Evolutionary conservation across 2,329 filamentous ascomycete genomes (phyloP).

Genomic region (Ceratocystis albifundus): DNA sequence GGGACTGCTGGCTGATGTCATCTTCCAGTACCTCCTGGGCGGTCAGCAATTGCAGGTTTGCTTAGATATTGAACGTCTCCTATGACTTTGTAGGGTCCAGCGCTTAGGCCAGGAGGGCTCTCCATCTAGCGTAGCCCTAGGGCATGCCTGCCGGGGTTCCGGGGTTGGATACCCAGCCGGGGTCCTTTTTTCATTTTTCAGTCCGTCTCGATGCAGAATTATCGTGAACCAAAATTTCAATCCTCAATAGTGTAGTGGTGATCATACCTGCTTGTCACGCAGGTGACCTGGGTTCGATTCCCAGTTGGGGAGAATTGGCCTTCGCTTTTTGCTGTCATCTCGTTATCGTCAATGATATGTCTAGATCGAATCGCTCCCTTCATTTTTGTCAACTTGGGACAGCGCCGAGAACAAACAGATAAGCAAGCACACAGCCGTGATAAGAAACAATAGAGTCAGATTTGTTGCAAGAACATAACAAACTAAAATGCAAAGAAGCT

Average conservation of each 20-base stretch:
- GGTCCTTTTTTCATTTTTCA: not conserved
- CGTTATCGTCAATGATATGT: not conserved
- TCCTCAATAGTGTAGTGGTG: constrained; percentile 18
- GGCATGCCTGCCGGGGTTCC: no score
- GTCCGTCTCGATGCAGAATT: not conserved
- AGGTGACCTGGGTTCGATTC: constrained; percentile 19
- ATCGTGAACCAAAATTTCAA: not conserved
- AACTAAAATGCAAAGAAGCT: constrained; percentile 12
- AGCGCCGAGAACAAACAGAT: not conserved
- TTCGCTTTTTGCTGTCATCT: not conserved
- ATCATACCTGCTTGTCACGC: constrained; percentile 12
- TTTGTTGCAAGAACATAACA: constrained; percentile 5
- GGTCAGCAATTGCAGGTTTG: no score
- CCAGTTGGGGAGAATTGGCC: constrained; percentile 3
- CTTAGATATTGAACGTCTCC: no score
- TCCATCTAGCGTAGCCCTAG: no score
- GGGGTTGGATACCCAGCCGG: no score
- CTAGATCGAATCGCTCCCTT: not conserved
- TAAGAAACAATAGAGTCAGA: constrained; percentile 7
- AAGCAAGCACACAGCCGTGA: not conserved
- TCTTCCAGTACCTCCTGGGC: no score
- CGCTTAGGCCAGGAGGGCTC: no score
- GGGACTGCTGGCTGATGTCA: no score
- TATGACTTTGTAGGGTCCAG: no score
- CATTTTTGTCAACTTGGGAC: not conserved